Conservation (phyloP, 2,329 filamentous ascomycete genomes). For the Leptographium galeiforme region DNA sequence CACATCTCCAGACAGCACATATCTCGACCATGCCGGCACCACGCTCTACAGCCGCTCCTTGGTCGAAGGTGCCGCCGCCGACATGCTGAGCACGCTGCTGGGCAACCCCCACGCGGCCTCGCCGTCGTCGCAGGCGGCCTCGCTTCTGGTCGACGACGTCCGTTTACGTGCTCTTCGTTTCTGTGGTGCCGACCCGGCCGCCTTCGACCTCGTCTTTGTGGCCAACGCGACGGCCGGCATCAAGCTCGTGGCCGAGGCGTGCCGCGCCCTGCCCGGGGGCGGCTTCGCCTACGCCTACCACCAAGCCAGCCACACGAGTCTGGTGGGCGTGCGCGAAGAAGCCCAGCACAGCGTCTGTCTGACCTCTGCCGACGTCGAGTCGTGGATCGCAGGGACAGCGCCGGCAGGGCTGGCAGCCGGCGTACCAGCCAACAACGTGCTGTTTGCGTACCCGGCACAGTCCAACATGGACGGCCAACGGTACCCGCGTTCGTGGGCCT, state of each 20-base stretch:
- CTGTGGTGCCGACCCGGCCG: constrained; percentile 66
- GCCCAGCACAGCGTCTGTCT: constrained; percentile 55
- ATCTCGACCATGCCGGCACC: constrained; percentile 94
- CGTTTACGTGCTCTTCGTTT: constrained; percentile 59
- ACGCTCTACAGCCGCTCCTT: constrained; percentile 69
- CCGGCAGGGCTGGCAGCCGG: constrained; percentile 50
- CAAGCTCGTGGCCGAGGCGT: constrained; percentile 70
- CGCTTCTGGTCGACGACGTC: constrained; percentile 60
- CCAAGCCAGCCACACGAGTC: constrained; percentile 69
- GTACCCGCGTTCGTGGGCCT: constrained; percentile 56
- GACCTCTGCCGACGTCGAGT: constrained; percentile 45
- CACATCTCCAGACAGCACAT: constrained; percentile 47
- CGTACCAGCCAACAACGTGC: constrained; percentile 21
- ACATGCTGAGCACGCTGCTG: constrained; percentile 66
- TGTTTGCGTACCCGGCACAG: constrained; percentile 78
- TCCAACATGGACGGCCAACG: constrained; percentile 83
- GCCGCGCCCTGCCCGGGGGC: constrained; percentile 47
- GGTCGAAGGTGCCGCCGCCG: constrained; percentile 64
- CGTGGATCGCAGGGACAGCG: constrained; percentile 38
- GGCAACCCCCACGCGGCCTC: constrained; percentile 90
- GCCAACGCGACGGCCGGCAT: constrained; percentile 85
- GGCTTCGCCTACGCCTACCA: constrained; percentile 81
- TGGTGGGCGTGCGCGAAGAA: constrained; percentile 68
- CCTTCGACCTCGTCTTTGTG: constrained; percentile 84
- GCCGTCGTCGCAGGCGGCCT: constrained; percentile 63